Evolutionary conservation across 148 eudicot species (phyloP).

Genomic region (Vaccinium myrtillus): DNA sequence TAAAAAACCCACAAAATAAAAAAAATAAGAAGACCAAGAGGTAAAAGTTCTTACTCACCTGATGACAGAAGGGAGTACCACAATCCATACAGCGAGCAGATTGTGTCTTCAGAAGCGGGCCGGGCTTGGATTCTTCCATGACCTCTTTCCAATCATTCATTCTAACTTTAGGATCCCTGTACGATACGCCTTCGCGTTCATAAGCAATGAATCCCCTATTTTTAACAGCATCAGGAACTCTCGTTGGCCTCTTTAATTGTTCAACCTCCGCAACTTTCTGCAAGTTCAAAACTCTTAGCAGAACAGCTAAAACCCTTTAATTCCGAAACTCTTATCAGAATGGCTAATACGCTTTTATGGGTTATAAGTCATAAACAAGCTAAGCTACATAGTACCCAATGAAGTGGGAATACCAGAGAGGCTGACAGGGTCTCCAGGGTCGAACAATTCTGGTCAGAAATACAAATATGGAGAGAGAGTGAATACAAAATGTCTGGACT

Average conservation of each 20-base stretch:
- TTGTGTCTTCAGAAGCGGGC: slow-evolving; percentile 82
- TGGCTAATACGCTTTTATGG: background rate
- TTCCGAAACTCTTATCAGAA: background rate
- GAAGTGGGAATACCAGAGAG: background rate
- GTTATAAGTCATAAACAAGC: background rate
- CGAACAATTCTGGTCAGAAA: background rate
- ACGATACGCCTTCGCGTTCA: slow-evolving; percentile 83
- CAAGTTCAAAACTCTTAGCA: background rate
- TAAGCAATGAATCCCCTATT: slow-evolving; percentile 89
- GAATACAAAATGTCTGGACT: background rate
- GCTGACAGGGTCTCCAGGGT: background rate
- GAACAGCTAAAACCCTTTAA: background rate
- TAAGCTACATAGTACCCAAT: background rate
- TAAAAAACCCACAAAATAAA: background rate
- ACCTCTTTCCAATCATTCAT: slow-evolving; percentile 91
- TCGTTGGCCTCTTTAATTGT: slow-evolving; percentile 52
- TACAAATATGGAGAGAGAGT: background rate
- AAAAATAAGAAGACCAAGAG: background rate
- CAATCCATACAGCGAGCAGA: slow-evolving; percentile 99
- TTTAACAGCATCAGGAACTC: slow-evolving; percentile 77
- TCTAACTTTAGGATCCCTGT: slow-evolving; percentile 81
- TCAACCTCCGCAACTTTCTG: slow-evolving; percentile 40
- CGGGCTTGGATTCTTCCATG: slow-evolving; percentile 79
- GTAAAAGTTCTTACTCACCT: slow-evolving; percentile 48
- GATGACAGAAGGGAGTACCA: slow-evolving; percentile 99